Evolutionary conservation across 495 filamentous ascomycete species (phyloP), one percentile per base, ranked within the genome.

Genomic region (Cairneyella variabilis): DNA sequence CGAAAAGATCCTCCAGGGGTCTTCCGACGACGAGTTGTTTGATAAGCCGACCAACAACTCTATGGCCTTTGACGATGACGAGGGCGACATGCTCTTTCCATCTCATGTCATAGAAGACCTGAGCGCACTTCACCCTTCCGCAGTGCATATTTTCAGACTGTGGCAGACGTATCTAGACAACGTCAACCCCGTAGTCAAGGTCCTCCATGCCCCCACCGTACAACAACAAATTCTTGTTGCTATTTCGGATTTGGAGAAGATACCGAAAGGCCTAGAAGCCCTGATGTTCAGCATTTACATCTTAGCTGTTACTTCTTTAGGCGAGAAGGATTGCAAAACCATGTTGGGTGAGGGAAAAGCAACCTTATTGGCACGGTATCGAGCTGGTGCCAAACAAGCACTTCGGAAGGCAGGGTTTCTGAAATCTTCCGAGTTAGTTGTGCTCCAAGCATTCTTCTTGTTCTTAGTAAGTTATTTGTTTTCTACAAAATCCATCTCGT

Each of bases 381-480:
- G 85, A 5, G 89, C 89, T 58, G 88, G 83, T 0, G 74, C 86
- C 1, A 87, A 95, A 61, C 85, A 89, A 61, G 83, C 86, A 0
- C 68, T 95, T 5, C 75, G 86, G 0, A 82, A 80, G 51, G 87
- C 89, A 2, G 80, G 83, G 36, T 82, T 95, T 38, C 66, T 95
- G 5, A 83, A 80, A 39, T 86, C 82, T 1, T 83, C 88, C 30
- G 88, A 88, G 49, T 60, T 90, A 14, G 76, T 84, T 14, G 79
- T 90, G 1, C 64, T 93, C 8, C 89, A 93, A 65, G 90, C 89
- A 3, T 82, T 89, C n/a, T n/a, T n/a, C n/a, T n/a, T n/a, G n/a
- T n/a, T n/a, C n/a, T n/a, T n/a, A n/a, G n/a, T n/a, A n/a, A n/a
- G n/a, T n/a, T n/a, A n/a, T 20, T 75, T 89, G 11, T 69, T 95